phyloP scores from a whole-genome alignment of 805 yeast genomes.

The Metschnikowia lunata region DNA sequence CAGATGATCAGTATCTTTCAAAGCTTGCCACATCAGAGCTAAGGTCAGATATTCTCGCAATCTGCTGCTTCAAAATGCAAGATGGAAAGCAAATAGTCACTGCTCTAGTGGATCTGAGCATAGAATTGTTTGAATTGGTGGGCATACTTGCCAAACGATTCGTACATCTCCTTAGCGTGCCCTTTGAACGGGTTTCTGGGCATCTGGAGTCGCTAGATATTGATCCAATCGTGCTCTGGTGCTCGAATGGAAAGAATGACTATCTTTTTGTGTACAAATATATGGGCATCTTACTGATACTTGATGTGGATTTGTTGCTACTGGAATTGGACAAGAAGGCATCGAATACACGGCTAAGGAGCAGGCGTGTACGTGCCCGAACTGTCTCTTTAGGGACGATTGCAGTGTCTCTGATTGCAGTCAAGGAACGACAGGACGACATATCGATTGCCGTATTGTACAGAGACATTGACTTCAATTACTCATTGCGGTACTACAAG shows the following conservation, averaged over 20 bases:
- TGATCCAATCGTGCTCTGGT: slow-evolving; percentile 4
- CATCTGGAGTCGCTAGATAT: slow-evolving; percentile 3
- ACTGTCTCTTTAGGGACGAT: slow-evolving; percentile 14
- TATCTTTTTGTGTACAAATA: slow-evolving; percentile 3
- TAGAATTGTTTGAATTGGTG: slow-evolving; percentile 1
- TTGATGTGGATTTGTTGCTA: slow-evolving; percentile 3
- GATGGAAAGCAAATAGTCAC: not conserved
- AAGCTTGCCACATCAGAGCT: not conserved
- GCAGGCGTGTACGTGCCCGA: not conserved
- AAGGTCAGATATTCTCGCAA: not conserved
- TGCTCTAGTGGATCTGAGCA: not conserved
- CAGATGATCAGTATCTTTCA: not conserved
- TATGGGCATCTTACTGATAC: slow-evolving; percentile 10
- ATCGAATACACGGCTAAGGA: not conserved
- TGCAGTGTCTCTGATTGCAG: slow-evolving; percentile 10
- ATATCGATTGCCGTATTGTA: slow-evolving; percentile 26
- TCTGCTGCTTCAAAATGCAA: not conserved
- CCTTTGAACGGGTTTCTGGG: not conserved
- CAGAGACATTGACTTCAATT: slow-evolving; percentile 31
- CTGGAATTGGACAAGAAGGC: not conserved
- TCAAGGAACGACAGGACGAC: not conserved
- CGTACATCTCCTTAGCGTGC: not conserved
- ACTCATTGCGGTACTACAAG: slow-evolving; percentile 29
- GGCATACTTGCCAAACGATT: not conserved
- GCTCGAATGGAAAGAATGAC: not conserved